A percentile compares a stretch with the other conserved stretches of the same genome.
These are phyloP conservation scores for Magnolia sinica DNA, from an alignment of 164 flowering plant species.

Conservation along the genomic window DNA sequence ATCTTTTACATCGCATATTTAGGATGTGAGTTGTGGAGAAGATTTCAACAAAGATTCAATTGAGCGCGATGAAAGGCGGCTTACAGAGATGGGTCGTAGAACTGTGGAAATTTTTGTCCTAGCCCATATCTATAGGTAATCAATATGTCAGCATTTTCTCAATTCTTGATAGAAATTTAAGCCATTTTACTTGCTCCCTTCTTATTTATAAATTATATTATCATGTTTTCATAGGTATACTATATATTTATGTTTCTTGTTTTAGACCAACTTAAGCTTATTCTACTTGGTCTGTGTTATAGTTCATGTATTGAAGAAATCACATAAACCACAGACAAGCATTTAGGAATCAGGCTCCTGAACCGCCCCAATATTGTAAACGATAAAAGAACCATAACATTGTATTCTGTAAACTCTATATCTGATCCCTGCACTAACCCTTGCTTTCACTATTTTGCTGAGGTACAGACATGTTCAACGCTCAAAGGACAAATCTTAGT, in stretches of 20 bases:
- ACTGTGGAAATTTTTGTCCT: conserved; percentile 93
- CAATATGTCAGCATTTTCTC: not conserved
- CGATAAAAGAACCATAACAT: too few species aligned
- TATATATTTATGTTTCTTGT: not conserved
- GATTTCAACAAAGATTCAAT: conserved; percentile 85
- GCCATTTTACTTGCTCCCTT: not conserved
- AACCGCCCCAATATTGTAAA: too few species aligned
- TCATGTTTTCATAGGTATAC: not conserved
- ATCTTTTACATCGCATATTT: not conserved
- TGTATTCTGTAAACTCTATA: too few species aligned
- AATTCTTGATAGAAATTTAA: not conserved
- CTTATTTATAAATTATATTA: not conserved
- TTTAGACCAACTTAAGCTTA: not conserved
- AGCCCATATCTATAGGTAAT: conserved; percentile 88
- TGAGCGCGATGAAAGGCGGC: conserved; percentile 96
- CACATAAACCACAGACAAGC: not conserved
- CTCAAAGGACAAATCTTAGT: too few species aligned
- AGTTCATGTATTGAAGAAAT: not conserved
- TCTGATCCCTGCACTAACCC: too few species aligned
- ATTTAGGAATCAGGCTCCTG: too few species aligned
- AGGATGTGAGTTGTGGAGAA: conserved; percentile 92
- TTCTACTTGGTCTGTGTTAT: not conserved
- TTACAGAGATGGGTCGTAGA: conserved; percentile 93
- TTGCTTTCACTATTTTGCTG: too few species aligned
- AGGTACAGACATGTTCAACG: too few species aligned